Evolutionary conservation across 1,284 basidiomycete genomes (phyloP).

Genomic region (Heterobasidion irregulare): DNA sequence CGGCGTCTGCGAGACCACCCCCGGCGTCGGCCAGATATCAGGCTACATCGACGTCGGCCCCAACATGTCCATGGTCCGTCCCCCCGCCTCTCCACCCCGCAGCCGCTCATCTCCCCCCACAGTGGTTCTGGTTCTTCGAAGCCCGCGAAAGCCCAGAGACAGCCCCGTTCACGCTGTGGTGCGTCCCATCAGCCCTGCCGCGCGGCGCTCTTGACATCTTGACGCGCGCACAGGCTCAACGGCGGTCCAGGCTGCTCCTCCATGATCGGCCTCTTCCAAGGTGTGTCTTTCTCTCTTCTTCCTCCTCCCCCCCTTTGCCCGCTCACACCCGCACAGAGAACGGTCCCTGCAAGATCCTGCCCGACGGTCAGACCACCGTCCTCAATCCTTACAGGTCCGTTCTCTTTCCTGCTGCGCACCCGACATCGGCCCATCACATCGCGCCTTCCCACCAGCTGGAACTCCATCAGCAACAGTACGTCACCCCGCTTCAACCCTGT

Average conservation of each 20-base stretch:
- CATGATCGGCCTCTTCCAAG: slow-evolving; percentile 59
- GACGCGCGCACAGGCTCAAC: slow-evolving; percentile 26
- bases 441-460: slow-evolving; percentile 41
- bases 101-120: slow-evolving; percentile 2
- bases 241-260: slow-evolving; percentile 57
- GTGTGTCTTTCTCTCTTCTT: neutral
- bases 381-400: slow-evolving; percentile 25
- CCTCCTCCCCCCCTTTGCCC: neutral
- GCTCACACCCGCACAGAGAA: slow-evolving; percentile 28
- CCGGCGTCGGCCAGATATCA: slow-evolving; percentile 58
- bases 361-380: slow-evolving; percentile 40
- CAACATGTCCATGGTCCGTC: slow-evolving; percentile 34
- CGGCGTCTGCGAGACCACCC: slow-evolving; percentile 67
- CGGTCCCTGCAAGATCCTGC: slow-evolving; percentile 50
- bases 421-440: neutral
- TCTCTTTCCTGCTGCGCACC: neutral
- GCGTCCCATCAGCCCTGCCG: neutral
- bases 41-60: slow-evolving; percentile 56
- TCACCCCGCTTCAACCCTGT: neutral
- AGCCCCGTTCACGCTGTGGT: slow-evolving; percentile 55
- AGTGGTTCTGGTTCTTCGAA: slow-evolving; percentile 74
- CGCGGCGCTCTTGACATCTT: no score
- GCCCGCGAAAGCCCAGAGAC: slow-evolving; percentile 48
- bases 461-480: slow-evolving; percentile 49
- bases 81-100: slow-evolving; percentile 33